Evolutionary conservation across 2,329 filamentous ascomycete species (phyloP).

Genomic region (Cercospora beticola): DNA sequence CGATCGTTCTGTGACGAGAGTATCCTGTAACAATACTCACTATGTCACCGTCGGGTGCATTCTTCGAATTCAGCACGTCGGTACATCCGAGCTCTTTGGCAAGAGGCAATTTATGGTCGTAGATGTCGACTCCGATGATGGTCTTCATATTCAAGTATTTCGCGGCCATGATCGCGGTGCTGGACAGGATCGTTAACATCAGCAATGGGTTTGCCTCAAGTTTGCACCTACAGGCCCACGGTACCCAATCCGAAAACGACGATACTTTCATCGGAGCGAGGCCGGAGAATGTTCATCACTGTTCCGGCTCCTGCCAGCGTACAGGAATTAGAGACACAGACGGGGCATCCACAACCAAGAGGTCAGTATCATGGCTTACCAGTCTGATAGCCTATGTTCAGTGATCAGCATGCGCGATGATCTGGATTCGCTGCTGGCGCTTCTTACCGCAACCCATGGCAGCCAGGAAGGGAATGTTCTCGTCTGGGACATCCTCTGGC

Average conservation of each 20-base stretch:
- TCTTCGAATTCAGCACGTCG: constrained; percentile 21
- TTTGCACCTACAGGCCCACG: constrained; percentile 15
- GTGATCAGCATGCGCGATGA: background rate
- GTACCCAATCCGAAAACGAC: constrained; percentile 7
- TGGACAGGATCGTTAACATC: background rate
- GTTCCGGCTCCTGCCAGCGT: background rate
- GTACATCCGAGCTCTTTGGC: constrained; percentile 23
- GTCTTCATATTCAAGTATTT: constrained; percentile 22
- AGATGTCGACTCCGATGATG: constrained; percentile 29
- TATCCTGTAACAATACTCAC: background rate
- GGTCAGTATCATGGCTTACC: background rate
- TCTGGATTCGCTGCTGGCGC: background rate
- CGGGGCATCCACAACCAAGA: background rate
- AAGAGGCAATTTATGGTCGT: constrained; percentile 23
- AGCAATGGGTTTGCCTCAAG: background rate
- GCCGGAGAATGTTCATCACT: background rate
- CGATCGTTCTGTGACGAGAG: background rate
- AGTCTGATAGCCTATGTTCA: background rate
- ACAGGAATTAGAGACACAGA: background rate
- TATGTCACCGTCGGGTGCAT: constrained; percentile 12
- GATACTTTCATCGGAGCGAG: background rate
- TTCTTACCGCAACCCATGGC: background rate
- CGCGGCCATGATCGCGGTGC: constrained; percentile 25
- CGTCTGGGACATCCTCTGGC: background rate
- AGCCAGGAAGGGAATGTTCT: background rate